These are phyloP conservation scores for Lachancea quebecensis DNA, from an alignment of 805 yeast species.

Conservation along the genomic window DNA sequence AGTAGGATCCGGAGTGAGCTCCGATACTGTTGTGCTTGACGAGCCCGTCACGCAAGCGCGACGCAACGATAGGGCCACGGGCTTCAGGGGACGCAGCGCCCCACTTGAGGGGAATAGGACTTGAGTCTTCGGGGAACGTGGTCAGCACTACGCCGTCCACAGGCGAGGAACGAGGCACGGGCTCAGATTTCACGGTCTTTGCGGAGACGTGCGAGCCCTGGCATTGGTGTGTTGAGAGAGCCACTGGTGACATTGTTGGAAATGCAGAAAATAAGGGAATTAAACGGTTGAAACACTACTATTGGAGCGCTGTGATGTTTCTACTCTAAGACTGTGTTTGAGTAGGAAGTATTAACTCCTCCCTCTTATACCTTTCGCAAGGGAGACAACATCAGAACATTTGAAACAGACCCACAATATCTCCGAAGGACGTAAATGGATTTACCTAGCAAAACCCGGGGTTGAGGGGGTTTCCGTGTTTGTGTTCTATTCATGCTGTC, in stretches of 20 bases:
- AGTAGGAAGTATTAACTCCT: too few relatives aligned
- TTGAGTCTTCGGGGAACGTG: conserved; percentile 46
- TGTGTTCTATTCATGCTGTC: too few relatives aligned
- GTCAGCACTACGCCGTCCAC: conserved; percentile 37
- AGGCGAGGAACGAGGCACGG: conserved; percentile 7
- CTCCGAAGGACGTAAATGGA: too few relatives aligned
- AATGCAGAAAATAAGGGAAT: background rate
- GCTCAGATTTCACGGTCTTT: background rate
- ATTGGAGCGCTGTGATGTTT: too few relatives aligned
- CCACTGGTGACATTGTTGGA: background rate
- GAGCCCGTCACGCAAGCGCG: conserved; percentile 44
- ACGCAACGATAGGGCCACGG: conserved; percentile 54
- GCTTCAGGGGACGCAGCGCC: conserved; percentile 40
- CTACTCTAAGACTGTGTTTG: too few relatives aligned
- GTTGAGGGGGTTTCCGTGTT: too few relatives aligned
- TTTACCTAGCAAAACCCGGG: too few relatives aligned
- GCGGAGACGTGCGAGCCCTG: background rate
- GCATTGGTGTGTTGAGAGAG: background rate
- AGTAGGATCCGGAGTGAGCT: conserved; percentile 58
- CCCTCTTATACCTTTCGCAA: too few relatives aligned
- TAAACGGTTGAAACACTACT: background rate
- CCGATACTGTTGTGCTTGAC: conserved; percentile 56
- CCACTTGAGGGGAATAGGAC: conserved; percentile 48
- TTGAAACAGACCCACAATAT: too few relatives aligned
- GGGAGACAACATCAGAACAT: too few relatives aligned